Base-by-base conservation (phyloP, 805 yeast species). In the Myxozyma kluyveri region DNA sequence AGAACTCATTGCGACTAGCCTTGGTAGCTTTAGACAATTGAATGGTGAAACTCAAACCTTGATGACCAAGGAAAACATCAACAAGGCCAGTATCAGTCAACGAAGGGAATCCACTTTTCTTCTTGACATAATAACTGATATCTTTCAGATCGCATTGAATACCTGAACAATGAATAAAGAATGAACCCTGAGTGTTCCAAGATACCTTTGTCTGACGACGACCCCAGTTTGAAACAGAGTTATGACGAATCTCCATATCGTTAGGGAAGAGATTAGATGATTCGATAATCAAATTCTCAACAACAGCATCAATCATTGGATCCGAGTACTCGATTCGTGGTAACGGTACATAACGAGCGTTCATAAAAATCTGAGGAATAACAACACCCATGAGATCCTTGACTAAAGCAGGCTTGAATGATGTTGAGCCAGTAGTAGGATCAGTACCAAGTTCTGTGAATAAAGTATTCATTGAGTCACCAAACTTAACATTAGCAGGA, bases 271-370 rank as follows among this genome's bases (percentile, higher is more conserved):
- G 22, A 27, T 54, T 50, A 37, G 7, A 42, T 6, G 60, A 49
- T 42, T 56, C 52, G 31, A 56, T 29, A 10, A 56, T 54, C 39
- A 56, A 26, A 29, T 56, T 56, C 35, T 56, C 60, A 10, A 56
- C 46, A 18, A 56, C 55, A 14, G 46, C 60, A 26, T 56, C 60
- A 27, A 56, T 41, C 45, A 4, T 14, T 10, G 36, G 47, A 32
- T 55, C 59, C 14, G 38, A 36, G 26, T 54, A 54, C 41, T 56
- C 60, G 49, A 56, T 54, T 29, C 60, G 46, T 14, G 60, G 60
- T 7, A 56, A 45, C 5, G 60, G 60, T 7, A 56, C 51, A 27
- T 50, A 55, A n/a, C 49, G 45, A 14, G 36, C 46, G 27, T 45
- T 27, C 50, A 47, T 52, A 23, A 50, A 43, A 5, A 45, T 17